Conservation (phyloP, 192 early-diverging fungal genomes). For the Cetraspora pellucida region DNA sequence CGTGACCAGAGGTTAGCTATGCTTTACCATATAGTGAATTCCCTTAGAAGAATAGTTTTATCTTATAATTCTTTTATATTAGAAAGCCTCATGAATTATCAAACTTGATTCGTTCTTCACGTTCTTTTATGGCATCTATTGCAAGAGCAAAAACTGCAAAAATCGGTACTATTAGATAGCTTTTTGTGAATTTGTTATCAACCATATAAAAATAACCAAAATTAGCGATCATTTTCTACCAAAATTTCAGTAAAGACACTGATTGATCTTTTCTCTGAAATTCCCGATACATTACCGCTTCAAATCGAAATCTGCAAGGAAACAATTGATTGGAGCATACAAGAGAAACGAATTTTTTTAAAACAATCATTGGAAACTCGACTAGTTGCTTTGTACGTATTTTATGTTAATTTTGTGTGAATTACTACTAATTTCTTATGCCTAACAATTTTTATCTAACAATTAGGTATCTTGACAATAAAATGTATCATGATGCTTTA, state of each 20-base stretch:
- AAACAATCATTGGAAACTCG: constrained; percentile 95
- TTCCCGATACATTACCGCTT: constrained; percentile 81
- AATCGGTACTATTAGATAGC: constrained; percentile 57
- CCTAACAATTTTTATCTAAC: neutral
- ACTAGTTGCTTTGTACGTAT: constrained; percentile 74
- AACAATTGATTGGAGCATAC: constrained; percentile 88
- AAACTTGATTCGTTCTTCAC: constrained; percentile 78
- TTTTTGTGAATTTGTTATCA: neutral
- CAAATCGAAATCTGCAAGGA: constrained; percentile 95
- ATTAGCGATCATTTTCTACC: neutral
- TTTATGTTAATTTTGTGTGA: neutral
- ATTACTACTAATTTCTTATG: neutral
- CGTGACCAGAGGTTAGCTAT: constrained; percentile 58
- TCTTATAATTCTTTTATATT: constrained; percentile 1
- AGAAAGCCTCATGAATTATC: constrained; percentile 81
- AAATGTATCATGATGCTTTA: constrained; percentile 92
- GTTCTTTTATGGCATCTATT: constrained; percentile 76
- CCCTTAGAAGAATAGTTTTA: neutral
- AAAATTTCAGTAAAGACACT: constrained; percentile 71
- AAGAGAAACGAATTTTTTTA: constrained; percentile 94
- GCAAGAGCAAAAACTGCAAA: constrained; percentile 98
- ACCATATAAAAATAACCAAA: neutral
- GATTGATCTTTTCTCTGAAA: constrained; percentile 85
- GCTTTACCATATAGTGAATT: neutral
- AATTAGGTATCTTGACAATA: constrained; percentile 79